Evolutionary conservation across 306 rosid genomes (phyloP), one percentile per base, ranked within the genome.

Genomic region (Betula pendula): DNA sequence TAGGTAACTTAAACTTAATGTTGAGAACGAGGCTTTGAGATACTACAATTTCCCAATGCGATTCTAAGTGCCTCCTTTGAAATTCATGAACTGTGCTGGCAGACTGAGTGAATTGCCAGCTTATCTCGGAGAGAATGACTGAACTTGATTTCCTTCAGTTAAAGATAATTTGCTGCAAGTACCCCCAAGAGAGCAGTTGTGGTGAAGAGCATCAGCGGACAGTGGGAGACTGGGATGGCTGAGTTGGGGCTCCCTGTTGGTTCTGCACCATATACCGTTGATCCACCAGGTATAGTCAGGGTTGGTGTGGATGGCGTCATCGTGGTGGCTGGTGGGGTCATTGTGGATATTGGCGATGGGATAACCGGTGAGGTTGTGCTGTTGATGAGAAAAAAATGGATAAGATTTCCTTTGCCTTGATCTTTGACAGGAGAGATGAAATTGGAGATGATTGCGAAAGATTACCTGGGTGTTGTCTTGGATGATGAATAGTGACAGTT

Each of bases 171-270:
- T 83, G 80, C 84, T 63, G 83, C 73, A 45, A 87, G 83, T 74
- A 76, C 81, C 31, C 80, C 87, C 88, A 83, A 70, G 76, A 89
- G 81, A 62, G 81, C 83, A 68, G 81, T 52, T 24, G 80, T 73
- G 86, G 86, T 62, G 76, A 84, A 77, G 60, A 86, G 72, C 80
- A 84, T 58, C 69, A 65, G 65, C 51, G 73, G 76, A 81, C 78
- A 87, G 74, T 60, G 58, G 53, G 88, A 79, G 20, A 76, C 31
- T 52, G 92, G 80, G 77, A 85, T 73, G 60, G 92, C 89, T 58
- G 87, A 49, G 71, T 82, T 88, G 62, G 96, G 96, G 80, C 86
- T 87, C 40, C 44, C 94, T 68, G 94, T 79, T 80, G 98, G 96
- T 45, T 80, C 93, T 55, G 82, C 27, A 77, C 97, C 97, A 77